Evolutionary conservation across 2,329 filamentous ascomycete species (phyloP).

Genomic region (Exophiala lecanii-corni): DNA sequence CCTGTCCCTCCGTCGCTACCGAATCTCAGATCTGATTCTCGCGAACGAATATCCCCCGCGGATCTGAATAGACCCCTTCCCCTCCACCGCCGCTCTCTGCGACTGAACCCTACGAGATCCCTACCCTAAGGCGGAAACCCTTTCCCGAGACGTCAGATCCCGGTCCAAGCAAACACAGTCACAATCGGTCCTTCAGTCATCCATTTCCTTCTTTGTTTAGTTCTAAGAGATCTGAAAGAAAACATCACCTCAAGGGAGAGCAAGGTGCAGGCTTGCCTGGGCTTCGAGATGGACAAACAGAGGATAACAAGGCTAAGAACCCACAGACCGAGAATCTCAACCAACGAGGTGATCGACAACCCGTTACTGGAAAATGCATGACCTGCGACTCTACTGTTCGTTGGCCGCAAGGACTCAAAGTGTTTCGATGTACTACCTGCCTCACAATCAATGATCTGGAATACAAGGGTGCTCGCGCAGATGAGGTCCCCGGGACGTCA

Average conservation of each 20-base stretch:
- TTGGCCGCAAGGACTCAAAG: slow-evolving; percentile 68
- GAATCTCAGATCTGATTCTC: background rate
- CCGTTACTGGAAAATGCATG: slow-evolving; percentile 71
- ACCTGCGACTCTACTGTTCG: slow-evolving; percentile 76
- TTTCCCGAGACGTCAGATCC: slow-evolving; percentile 15
- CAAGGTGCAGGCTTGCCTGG: too few species aligned
- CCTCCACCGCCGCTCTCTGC: slow-evolving; percentile 20
- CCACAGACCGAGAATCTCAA: slow-evolving; percentile 20
- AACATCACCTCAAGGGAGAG: slow-evolving; percentile 39
- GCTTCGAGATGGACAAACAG: slow-evolving; percentile 40
- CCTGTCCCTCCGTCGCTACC: slow-evolving; percentile 9
- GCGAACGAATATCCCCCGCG: background rate
- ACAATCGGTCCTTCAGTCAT: slow-evolving; percentile 70
- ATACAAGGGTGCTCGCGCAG: slow-evolving; percentile 32
- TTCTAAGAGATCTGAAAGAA: slow-evolving; percentile 51
- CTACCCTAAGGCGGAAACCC: slow-evolving; percentile 23
- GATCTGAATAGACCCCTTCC: slow-evolving; percentile 24
- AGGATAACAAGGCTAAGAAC: slow-evolving; percentile 33
- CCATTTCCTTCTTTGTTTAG: slow-evolving; percentile 71
- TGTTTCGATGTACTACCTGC: slow-evolving; percentile 80
- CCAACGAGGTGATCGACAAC: slow-evolving; percentile 48
- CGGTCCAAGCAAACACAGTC: slow-evolving; percentile 30
- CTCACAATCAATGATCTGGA: slow-evolving; percentile 77
- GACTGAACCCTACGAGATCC: slow-evolving; percentile 28
- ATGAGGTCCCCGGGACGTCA: background rate